phyloP scores from a whole-genome alignment of 169 alveolate genomes.

The Cryptosporidium sp. region DNA sequence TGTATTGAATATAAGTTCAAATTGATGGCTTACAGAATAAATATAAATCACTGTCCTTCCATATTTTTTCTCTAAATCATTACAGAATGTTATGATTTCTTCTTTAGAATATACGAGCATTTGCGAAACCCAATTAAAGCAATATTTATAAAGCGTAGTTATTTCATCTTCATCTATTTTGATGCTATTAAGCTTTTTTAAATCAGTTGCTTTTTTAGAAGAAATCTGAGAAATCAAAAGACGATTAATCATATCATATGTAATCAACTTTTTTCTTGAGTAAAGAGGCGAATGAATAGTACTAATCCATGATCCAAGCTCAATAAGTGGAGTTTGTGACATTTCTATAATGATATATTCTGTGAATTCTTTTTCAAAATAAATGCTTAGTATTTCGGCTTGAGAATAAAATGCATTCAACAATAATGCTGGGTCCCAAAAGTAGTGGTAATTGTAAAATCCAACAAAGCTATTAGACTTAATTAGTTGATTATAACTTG shows the following conservation, averaged over 20 bases:
- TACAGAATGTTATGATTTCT: conserved; percentile 23
- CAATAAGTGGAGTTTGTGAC: conserved; percentile 54
- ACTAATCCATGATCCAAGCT: conserved; percentile 44
- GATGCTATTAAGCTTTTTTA: conserved; percentile 1
- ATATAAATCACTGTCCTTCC: conserved; percentile 45
- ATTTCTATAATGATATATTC: conserved; percentile 18
- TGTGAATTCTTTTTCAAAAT: conserved; percentile 5
- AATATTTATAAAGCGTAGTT: conserved; percentile 1
- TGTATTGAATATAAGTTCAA: conserved; percentile 20
- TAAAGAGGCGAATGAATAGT: conserved; percentile 29
- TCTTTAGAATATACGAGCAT: not conserved
- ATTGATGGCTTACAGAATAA: conserved; percentile 23
- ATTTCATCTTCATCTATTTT: not conserved
- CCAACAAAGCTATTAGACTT: conserved; percentile 26
- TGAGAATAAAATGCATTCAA: conserved; percentile 22
- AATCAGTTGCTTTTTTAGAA: not conserved
- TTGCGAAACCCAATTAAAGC: conserved; percentile 28
- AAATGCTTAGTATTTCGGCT: conserved; percentile 2
- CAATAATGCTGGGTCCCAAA: conserved; percentile 73
- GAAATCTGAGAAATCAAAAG: conserved; percentile 36
- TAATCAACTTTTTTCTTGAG: conserved; percentile 10
- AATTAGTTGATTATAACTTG: not conserved
- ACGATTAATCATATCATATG: not conserved
- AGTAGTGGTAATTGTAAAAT: conserved; percentile 24
- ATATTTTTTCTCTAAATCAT: conserved; percentile 41